Conservation (phyloP, 202 grass and related monocot genomes). For the Miscanthus sacchariflorus region DNA sequence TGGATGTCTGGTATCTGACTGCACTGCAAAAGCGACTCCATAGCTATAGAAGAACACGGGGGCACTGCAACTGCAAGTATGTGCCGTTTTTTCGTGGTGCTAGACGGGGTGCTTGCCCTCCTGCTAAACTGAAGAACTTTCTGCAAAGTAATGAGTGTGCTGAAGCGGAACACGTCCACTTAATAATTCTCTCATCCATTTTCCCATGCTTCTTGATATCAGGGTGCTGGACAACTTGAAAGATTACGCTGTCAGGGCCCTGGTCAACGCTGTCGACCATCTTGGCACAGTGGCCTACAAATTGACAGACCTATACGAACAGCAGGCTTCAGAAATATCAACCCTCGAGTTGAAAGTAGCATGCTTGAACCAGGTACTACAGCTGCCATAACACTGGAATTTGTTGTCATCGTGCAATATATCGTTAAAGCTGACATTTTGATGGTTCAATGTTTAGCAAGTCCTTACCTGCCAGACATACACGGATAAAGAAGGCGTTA, state of each 20-base stretch:
- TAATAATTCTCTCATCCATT: conserved; percentile 28
- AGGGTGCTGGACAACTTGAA: conserved; percentile 98
- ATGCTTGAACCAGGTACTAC: conserved; percentile 80
- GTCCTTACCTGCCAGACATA: conserved; percentile 92
- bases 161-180: not conserved
- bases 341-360: conserved; percentile 77
- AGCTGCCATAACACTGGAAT: not conserved
- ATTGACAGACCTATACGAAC: conserved; percentile 85
- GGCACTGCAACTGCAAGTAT: conserved; percentile 13
- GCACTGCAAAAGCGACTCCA: not conserved
- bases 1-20: conserved; percentile 3
- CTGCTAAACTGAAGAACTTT: conserved; percentile 27
- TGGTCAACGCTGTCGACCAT: conserved; percentile 97
- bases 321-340: conserved; percentile 77
- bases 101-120: no score
- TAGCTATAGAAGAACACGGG: conserved; percentile 12
- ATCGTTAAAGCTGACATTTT: conserved; percentile 20
- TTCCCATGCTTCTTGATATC: conserved; percentile 43
- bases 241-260: conserved; percentile 91
- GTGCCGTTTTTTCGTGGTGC: not conserved
- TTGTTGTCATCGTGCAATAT: not conserved
- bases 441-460: conserved; percentile 63
- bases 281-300: conserved; percentile 96
- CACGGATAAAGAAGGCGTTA: conserved; percentile 90
- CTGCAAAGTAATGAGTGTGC: conserved; percentile 5